These are phyloP conservation scores for Puccinia novopanici DNA, from an alignment of 1,284 basidiomycete species.

Conservation along the genomic window DNA sequence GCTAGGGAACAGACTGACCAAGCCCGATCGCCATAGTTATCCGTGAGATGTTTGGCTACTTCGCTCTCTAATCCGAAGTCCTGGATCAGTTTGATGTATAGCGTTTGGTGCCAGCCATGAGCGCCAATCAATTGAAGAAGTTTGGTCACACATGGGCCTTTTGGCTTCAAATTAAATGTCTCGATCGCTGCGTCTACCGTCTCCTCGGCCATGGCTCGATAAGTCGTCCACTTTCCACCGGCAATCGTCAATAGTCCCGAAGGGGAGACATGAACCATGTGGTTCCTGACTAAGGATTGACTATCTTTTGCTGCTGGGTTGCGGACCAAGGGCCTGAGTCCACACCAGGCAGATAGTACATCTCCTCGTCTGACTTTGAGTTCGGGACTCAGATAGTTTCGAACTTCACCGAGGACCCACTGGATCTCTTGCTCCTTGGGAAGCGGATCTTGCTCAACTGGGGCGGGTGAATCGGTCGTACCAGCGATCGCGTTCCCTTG, in stretches of 20 bases:
- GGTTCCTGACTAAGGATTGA: slow-evolving; percentile 86
- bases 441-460: slow-evolving; percentile 75
- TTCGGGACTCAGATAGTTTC: slow-evolving; percentile 84
- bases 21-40: slow-evolving; percentile 91
- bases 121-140: slow-evolving; percentile 83
- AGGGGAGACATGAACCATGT: slow-evolving; percentile 82
- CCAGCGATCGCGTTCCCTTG: slow-evolving; percentile 96
- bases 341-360: slow-evolving; percentile 93
- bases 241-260: slow-evolving; percentile 89
- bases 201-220: slow-evolving; percentile 92
- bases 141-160: slow-evolving; percentile 71
- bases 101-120: slow-evolving; percentile 89
- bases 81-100: slow-evolving; percentile 96
- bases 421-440: slow-evolving; percentile 92
- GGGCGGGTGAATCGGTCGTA: slow-evolving; percentile 84
- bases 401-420: slow-evolving; percentile 90
- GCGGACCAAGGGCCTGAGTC: slow-evolving; percentile 82
- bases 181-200: slow-evolving; percentile 85
- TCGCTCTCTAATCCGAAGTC: slow-evolving; percentile 80
- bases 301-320: slow-evolving; percentile 80
- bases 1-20: slow-evolving; percentile 88
- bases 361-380: slow-evolving; percentile 94
- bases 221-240: slow-evolving; percentile 99
- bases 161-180: slow-evolving; percentile 70
- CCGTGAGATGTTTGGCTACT: slow-evolving; percentile 88